Evolutionary conservation across 768 basidiomycete genomes (phyloP), one percentile per base, ranked within the genome.

Genomic region (Peribolospora baueri): DNA sequence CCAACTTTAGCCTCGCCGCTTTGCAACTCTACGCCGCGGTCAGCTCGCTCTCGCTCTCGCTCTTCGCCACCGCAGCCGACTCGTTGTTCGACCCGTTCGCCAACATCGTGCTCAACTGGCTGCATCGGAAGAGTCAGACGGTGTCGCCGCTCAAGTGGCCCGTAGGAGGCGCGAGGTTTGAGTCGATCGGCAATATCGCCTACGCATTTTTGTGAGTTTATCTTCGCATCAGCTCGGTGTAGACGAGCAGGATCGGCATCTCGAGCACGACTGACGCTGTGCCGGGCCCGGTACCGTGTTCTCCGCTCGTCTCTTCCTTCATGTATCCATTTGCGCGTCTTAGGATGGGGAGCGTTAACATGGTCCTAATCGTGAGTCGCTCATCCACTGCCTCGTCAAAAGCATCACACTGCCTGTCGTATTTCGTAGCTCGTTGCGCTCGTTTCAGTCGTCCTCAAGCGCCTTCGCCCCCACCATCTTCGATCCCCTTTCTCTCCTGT

Each of bases 111-210:
- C 63, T 70, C 13, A 67, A 66, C 60, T 79, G 75, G 73, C 70
- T 90, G 3, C 80, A 97, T 68, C 71, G 71, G 60, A 81, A 85
- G 61, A 79, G 85, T 1, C 68, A 62, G 8, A 72, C 61, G 42
- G 73, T 91, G 58, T 87, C 93, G 63, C 60, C 71, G 47, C 84
- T 81, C 66, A 82, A 82, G 60, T 95, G 86, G 88, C 87, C 90
- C 39, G 81, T 86, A 3, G 81, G 88, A 51, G 87, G 87, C 43
- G 77, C 82, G n/a, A 75, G 86, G 50, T 73, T 93, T 48, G 83
- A 88, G 65, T 87, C 83, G 4, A 84, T 86, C 54, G 84, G 84
- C 9, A 88, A 90, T 61, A 78, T 87, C 56, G 25, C 25, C 25
- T 25, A 25, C 25, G 25, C 25, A 25, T 25, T 25, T 25, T 25